Conservation (phyloP, 148 eudicot species). For the Fagopyrum tataricum region DNA sequence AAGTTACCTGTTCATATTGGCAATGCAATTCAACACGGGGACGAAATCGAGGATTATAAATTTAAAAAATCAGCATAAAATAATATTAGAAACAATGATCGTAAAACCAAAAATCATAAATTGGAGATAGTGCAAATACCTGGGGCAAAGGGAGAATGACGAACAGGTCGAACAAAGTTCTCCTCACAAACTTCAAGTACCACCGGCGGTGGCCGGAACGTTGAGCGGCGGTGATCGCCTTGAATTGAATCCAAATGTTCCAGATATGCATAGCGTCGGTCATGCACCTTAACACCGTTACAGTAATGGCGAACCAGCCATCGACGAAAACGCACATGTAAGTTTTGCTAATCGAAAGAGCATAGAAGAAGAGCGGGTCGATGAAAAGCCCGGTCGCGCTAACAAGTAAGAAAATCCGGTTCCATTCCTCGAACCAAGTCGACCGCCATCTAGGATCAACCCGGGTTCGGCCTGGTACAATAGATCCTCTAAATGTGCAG, state of each 20-base stretch:
- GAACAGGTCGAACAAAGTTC: conserved; percentile 66
- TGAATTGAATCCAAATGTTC: conserved; percentile 84
- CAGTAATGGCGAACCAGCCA: conserved; percentile 79
- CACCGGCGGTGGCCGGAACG: neutral
- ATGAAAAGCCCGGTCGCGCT: conserved; percentile 72
- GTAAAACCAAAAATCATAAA: neutral
- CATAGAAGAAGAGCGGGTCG: conserved; percentile 86
- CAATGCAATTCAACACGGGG: neutral
- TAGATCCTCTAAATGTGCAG: neutral
- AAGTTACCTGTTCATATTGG: neutral
- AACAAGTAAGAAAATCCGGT: conserved; percentile 60
- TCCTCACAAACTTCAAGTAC: neutral
- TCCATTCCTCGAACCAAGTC: conserved; percentile 76
- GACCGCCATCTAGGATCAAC: neutral
- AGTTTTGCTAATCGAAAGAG: conserved; percentile 61
- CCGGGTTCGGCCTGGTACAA: neutral
- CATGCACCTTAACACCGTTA: conserved; percentile 73
- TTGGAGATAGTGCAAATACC: conserved; percentile 29
- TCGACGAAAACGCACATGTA: conserved; percentile 81
- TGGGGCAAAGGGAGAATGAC: conserved; percentile 89
- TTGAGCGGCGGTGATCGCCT: conserved; percentile 25
- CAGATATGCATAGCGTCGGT: conserved; percentile 68
- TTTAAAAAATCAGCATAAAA: neutral
- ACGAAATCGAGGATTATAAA: neutral
- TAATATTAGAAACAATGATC: neutral